phyloP scores from a whole-genome alignment of 345 rosid species.

The Acer saccharum region DNA sequence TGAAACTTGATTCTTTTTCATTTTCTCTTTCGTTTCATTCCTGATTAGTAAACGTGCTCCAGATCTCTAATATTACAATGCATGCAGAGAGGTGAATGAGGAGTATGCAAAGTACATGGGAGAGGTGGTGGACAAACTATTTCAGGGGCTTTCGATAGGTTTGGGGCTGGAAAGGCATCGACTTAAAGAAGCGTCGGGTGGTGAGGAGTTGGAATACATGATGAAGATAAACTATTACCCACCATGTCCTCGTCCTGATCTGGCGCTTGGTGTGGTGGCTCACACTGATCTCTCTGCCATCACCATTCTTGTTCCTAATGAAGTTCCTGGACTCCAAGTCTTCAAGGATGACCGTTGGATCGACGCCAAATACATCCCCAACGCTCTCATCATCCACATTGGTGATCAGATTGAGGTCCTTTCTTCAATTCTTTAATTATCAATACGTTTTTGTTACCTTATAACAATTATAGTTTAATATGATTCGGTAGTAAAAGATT shows the following conservation, averaged over 20 bases:
- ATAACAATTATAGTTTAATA: too few relatives aligned
- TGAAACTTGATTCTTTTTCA: too few relatives aligned
- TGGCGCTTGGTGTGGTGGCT: constrained; percentile 73
- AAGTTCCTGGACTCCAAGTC: constrained; percentile 85
- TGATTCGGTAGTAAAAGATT: too few relatives aligned
- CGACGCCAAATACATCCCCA: constrained; percentile 67
- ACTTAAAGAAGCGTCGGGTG: constrained; percentile 60
- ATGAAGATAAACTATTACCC: constrained; percentile 88
- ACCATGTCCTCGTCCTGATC: constrained; percentile 89
- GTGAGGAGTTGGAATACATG: constrained; percentile 60
- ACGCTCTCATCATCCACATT: constrained; percentile 72
- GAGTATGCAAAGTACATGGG: constrained; percentile 56
- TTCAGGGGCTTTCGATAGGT: constrained; percentile 55
- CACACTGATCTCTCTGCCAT: constrained; percentile 78
- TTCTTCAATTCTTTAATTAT: not conserved
- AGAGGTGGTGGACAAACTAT: constrained; percentile 53
- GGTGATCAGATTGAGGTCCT: constrained; percentile 90
- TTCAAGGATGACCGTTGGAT: constrained; percentile 71
- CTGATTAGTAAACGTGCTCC: too few relatives aligned
- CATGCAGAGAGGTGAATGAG: constrained; percentile 68
- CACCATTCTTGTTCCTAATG: constrained; percentile 81
- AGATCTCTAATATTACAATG: too few relatives aligned
- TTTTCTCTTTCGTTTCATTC: too few relatives aligned
- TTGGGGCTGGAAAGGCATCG: constrained; percentile 53
- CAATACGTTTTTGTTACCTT: too few relatives aligned